A percentile compares a stretch with the other conserved stretches of the same genome.
Evolutionary conservation across 2,329 filamentous ascomycete genomes (phyloP).

Genomic region (Calonectria pseudoturangicola): DNA sequence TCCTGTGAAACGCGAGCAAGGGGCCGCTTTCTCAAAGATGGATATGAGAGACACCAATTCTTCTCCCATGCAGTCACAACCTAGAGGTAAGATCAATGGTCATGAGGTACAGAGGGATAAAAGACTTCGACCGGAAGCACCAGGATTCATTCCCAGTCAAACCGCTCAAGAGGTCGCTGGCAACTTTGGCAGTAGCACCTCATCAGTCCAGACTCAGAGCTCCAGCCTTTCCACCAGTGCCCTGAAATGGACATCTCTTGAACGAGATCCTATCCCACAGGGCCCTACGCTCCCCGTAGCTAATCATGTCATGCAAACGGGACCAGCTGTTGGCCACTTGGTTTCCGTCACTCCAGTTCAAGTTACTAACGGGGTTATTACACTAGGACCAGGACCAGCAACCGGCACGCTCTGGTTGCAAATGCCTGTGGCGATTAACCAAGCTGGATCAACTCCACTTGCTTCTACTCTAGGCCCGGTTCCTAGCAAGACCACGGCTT

Average conservation of each 20-base stretch:
- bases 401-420: constrained; percentile 43
- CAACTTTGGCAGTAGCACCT: neutral
- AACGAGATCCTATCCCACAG: neutral
- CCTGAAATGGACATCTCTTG: constrained; percentile 15
- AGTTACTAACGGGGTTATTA: constrained; percentile 46
- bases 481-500: neutral
- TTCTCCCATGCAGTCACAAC: constrained; percentile 3
- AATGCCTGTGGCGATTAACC: constrained; percentile 23
- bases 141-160: constrained; percentile 39
- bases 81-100: constrained; percentile 40
- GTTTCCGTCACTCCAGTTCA: constrained; percentile 45
- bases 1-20: neutral
- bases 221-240: neutral
- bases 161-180: neutral
- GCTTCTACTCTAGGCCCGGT: neutral
- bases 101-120: neutral
- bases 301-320: constrained; percentile 12
- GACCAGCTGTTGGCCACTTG: constrained; percentile 41
- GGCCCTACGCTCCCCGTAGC: neutral
- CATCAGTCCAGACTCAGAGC: neutral
- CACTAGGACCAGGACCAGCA: constrained; percentile 40
- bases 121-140: constrained; percentile 48
- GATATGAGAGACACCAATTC: neutral
- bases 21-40: no score
- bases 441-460: neutral